Conservation (phyloP, 192 early-diverging fungal species). For the Backusella morwellensis region DNA sequence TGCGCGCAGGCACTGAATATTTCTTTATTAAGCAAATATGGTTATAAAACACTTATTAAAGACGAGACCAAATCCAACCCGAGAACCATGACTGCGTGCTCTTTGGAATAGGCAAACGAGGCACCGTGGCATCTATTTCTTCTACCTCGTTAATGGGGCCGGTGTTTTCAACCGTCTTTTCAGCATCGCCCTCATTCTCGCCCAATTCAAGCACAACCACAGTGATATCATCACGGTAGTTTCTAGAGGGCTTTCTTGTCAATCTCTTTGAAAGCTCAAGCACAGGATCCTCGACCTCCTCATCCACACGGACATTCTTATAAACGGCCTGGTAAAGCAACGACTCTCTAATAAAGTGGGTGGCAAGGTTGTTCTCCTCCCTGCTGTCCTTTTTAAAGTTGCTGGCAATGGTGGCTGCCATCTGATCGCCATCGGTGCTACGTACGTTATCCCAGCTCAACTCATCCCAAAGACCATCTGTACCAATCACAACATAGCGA, state of each 20-base stretch:
- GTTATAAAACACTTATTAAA: neutral
- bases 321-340: constrained; percentile 23
- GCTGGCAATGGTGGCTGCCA: constrained; percentile 43
- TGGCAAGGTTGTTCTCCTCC: constrained; percentile 24
- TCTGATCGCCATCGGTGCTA: constrained; percentile 52
- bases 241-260: constrained; percentile 42
- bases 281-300: neutral
- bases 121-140: neutral
- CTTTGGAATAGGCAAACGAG: neutral
- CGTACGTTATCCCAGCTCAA: constrained; percentile 62
- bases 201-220: constrained; percentile 52
- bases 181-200: neutral
- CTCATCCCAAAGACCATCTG: constrained; percentile 83
- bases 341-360: constrained; percentile 23
- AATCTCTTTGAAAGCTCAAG: constrained; percentile 34
- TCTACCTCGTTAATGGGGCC: constrained; percentile 9
- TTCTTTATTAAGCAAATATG: neutral
- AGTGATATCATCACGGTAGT: constrained; percentile 83
- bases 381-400: neutral
- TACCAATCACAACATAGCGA: constrained; percentile 74
- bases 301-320: constrained; percentile 13
- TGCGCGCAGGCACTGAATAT: neutral
- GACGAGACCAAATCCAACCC: constrained; percentile 18
- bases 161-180: neutral
- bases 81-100: constrained; percentile 9